These are phyloP conservation scores for Candida chilensis DNA, from an alignment of 805 yeast species.

Conservation along the genomic window DNA sequence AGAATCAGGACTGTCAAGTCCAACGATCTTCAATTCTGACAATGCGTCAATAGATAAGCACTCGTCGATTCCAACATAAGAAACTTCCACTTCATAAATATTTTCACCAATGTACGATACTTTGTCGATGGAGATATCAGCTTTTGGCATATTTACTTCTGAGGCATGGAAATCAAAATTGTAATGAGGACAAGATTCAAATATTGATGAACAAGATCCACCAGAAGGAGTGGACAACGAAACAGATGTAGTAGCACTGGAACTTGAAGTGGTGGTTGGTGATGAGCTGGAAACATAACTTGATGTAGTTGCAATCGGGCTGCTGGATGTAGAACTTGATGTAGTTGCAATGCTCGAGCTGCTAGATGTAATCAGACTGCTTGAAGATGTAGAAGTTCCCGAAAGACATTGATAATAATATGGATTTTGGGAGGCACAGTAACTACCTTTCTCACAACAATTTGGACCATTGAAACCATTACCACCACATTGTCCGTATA, in stretches of 20 bases:
- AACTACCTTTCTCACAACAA: neutral
- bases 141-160: constrained; percentile 4
- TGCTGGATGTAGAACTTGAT: too few species aligned
- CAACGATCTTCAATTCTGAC: constrained; percentile 8
- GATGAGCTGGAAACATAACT: too few species aligned
- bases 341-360: too few species aligned
- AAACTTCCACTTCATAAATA: constrained; percentile 6
- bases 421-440: neutral
- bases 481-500: constrained; percentile 2
- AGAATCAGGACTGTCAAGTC: constrained; percentile 2
- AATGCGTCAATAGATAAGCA: constrained; percentile 6
- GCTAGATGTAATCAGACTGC: too few species aligned
- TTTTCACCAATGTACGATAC: constrained; percentile 6
- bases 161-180: constrained; percentile 1
- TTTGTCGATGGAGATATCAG: constrained; percentile 4
- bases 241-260: too few species aligned
- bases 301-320: too few species aligned
- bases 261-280: too few species aligned
- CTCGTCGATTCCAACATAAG: constrained; percentile 3
- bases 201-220: neutral
- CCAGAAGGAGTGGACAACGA: neutral
- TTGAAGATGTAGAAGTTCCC: too few species aligned
- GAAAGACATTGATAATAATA: constrained; percentile 1
- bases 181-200: neutral
- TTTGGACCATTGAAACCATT: neutral